These are phyloP conservation scores for Cucurbita maxima DNA, from an alignment of 306 rosid species.

Conservation along the genomic window DNA sequence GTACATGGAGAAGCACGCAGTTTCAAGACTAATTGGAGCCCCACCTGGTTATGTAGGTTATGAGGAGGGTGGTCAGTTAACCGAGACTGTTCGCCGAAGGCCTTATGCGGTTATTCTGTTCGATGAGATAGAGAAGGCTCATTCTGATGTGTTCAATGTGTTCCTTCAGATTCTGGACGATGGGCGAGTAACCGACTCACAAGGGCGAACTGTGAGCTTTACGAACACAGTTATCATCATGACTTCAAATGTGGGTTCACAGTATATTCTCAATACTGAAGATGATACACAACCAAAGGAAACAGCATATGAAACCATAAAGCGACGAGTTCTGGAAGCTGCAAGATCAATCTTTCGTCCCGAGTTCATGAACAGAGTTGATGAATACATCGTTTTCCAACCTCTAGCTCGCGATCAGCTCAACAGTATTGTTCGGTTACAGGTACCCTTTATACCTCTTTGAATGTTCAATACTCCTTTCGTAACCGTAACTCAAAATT, in stretches of 20 bases:
- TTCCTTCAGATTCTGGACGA: constrained; percentile 93
- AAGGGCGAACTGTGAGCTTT: constrained; percentile 85
- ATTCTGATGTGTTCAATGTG: constrained; percentile 76
- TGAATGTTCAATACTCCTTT: neutral
- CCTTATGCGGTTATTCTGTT: constrained; percentile 86
- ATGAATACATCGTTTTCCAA: constrained; percentile 91
- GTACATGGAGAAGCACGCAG: constrained; percentile 96
- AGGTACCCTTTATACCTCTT: constrained; percentile 29
- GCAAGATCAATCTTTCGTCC: constrained; percentile 89
- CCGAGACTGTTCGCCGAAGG: constrained; percentile 83
- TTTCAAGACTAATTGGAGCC: constrained; percentile 87
- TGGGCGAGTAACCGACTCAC: constrained; percentile 93
- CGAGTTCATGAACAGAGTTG: constrained; percentile 92
- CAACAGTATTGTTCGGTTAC: constrained; percentile 63
- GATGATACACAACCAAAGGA: constrained; percentile 49
- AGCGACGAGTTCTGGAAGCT: constrained; percentile 83
- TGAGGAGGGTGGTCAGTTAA: constrained; percentile 96
- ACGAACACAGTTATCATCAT: constrained; percentile 84
- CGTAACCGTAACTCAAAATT: neutral
- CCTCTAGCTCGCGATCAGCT: constrained; percentile 83
- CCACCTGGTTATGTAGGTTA: constrained; percentile 99
- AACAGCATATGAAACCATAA: constrained; percentile 58
- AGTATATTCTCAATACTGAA: constrained; percentile 65
- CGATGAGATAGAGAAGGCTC: constrained; percentile 97
- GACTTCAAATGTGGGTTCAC: constrained; percentile 98